Base-by-base conservation (phyloP, 2,329 filamentous ascomycete genomes). In the Zasmidium angulare region DNA sequence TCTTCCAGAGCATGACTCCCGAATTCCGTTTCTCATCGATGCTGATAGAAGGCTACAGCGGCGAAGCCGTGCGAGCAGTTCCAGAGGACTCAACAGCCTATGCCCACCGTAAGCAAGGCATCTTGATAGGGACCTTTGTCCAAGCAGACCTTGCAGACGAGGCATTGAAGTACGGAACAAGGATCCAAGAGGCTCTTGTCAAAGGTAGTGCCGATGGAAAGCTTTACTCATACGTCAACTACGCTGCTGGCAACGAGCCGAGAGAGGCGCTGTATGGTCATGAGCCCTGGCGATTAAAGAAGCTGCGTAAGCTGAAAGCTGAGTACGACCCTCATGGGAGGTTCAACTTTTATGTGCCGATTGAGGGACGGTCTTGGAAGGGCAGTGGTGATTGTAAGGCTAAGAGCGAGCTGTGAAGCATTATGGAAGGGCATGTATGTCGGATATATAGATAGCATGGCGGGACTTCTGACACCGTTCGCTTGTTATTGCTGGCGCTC, bases 201-300 rank as follows among this genome's bases (percentile, higher is more conserved):
- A 29, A 56, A 9, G 53, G 24, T 22, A 50, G 58, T 43, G 36
- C 4, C 6, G 26, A 43, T 43, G 36, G 36, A 4, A 43, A 43
- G 36, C 4, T 43, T 7, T 17, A 43, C n/a, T 43, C 36, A 17
- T 63, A 60, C 23, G 61, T 55, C 53, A 84, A 85, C 69, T 85
- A 83, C 63, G 36, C 36, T 7, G n/a, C 12, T 7, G 82, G 81
- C 0, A 76, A 76, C 53, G 81, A 84, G 71, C 66, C 68, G 1
- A 65, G 71, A 0, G 56, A 70, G 51, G 67, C 71, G 1, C 73
- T 77, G 72, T 85, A 85, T 65, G 82, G 82, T 7, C 72, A 72
- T 53, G 82, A 83, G 53, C 54, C 64, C 46, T 83, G 82, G 80
- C 75, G 82, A 14, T 71, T 80, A 63, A 67, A 77, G 54, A 77